phyloP scores from a whole-genome alignment of 495 filamentous ascomycete species.

The Aspergillus carlsbadensis region DNA sequence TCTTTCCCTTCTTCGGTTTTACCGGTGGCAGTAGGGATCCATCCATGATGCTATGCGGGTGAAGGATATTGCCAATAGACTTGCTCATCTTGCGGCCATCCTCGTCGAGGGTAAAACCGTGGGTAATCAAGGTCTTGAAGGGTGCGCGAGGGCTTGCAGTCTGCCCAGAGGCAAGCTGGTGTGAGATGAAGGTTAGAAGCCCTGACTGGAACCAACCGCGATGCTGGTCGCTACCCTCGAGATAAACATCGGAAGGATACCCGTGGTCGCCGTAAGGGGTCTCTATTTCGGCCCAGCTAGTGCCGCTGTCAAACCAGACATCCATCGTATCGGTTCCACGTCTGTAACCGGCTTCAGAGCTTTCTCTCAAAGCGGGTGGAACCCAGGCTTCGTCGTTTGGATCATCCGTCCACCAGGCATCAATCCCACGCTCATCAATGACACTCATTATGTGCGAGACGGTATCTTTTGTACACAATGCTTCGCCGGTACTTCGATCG shows the following conservation, averaged over 20 bases:
- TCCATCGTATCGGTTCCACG: constrained; percentile 98
- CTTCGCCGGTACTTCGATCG: constrained; percentile 60
- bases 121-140: constrained; percentile 84
- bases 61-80: constrained; percentile 86
- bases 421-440: constrained; percentile 72
- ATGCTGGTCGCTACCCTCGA: constrained; percentile 94
- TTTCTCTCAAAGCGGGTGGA: constrained; percentile 51
- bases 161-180: constrained; percentile 48
- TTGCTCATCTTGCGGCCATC: constrained; percentile 98
- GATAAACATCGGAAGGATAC: constrained; percentile 77
- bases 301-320: constrained; percentile 99
- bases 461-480: constrained; percentile 71
- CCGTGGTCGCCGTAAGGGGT: constrained; percentile 42
- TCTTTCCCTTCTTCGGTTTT: constrained; percentile 52
- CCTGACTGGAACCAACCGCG: constrained; percentile 99
- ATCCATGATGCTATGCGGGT: constrained; percentile 78
- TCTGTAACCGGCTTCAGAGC: constrained; percentile 45
- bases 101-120: constrained; percentile 90
- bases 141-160: constrained; percentile 52
- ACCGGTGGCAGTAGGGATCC: constrained; percentile 66
- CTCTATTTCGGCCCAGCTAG: constrained; percentile 75
- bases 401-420: constrained; percentile 91
- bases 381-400: constrained; percentile 74
- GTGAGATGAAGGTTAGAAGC: constrained; percentile 78
- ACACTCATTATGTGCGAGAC: constrained; percentile 83